Evolutionary conservation across 345 rosid genomes (phyloP).

Genomic region (Sapria himalayana): DNA sequence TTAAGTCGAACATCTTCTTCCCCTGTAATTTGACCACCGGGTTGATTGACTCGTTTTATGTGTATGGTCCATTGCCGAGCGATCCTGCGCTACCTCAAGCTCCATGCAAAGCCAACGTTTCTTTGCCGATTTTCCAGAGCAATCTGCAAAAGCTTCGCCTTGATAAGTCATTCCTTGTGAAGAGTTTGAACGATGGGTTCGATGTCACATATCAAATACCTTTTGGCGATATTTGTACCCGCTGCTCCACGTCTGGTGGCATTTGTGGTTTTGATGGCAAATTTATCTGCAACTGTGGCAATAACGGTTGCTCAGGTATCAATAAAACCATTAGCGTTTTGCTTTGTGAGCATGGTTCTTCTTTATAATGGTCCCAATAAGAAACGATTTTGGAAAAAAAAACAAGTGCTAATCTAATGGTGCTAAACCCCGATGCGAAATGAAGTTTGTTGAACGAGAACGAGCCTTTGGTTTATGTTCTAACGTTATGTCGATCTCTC

Average conservation of each 20-base stretch:
- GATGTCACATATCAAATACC: constrained; percentile 11
- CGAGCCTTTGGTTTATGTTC: too few relatives aligned
- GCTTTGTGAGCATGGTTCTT: too few relatives aligned
- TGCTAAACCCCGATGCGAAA: too few relatives aligned
- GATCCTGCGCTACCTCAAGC: constrained; percentile 4
- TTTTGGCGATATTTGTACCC: constrained; percentile 8
- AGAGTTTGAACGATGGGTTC: constrained; percentile 22
- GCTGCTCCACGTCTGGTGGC: constrained; percentile 10
- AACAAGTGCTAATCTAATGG: too few relatives aligned
- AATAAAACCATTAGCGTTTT: too few relatives aligned
- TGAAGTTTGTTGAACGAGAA: too few relatives aligned
- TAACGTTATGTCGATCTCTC: too few relatives aligned
- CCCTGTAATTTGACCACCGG: constrained; percentile 5
- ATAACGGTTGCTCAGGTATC: constrained; percentile 17
- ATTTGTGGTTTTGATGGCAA: constrained; percentile 19
- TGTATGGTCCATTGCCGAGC: constrained; percentile 9
- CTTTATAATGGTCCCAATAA: too few relatives aligned
- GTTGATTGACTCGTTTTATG: constrained; percentile 6
- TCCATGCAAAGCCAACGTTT: constrained; percentile 5
- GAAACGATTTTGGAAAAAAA: too few relatives aligned
- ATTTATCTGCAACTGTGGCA: constrained; percentile 15
- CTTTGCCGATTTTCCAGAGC: constrained; percentile 6
- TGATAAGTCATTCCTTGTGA: constrained; percentile 8
- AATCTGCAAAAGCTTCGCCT: neutral
- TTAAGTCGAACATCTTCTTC: constrained; percentile 8